Base-by-base conservation (phyloP, 352 stramenopile species). In the Phytophthora brassicae region DNA sequence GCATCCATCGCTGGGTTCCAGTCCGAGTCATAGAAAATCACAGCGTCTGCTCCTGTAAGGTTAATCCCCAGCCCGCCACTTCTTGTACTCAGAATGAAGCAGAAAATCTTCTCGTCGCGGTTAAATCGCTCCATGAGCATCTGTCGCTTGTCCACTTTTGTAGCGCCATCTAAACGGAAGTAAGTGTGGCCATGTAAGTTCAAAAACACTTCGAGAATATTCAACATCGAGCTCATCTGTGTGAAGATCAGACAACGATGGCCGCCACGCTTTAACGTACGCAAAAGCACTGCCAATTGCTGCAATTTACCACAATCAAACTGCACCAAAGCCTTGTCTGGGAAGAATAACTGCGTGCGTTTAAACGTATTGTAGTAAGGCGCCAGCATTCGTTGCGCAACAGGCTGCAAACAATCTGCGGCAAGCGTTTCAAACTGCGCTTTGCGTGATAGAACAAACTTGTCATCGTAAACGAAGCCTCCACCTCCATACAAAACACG, bases 191-290 rank as follows among this genome's bases (percentile, higher is more conserved):
- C 96, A 71, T 99, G 93, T 7, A 99, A 79, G 62, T 98, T 99
- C 33, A 99, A 79, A 74, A 99, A 99, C 43, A 94, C 85, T 81
- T 99, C 97, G 13, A 99, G 83, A 29, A 99, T 96, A 74, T 99
- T 98, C 28, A 99, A 81, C 97, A 99, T 99, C 46, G 96, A 97
- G 51, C 94, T 98, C 97, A 99, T 99, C 72, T 99, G 96, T 23
- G 92, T 98, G 55, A 98, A 98, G 38, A 98, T 98, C n/a, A 98
- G 72, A 6, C 88, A 96, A 20, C 97, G 84, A 64, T 99, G 96
- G 7, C 90, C 89, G 13, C 86, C 95, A 12, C 84, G 86, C 60
- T 98, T 98, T n/a, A 99, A 79, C 56, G 98, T 96, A 4, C 91
- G 94, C 16, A 99, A 73, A 66, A 99, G 95, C 28, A 77, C 35